Evolutionary conservation across 768 basidiomycete species (phyloP).

Genomic region (Mycena maculata): DNA sequence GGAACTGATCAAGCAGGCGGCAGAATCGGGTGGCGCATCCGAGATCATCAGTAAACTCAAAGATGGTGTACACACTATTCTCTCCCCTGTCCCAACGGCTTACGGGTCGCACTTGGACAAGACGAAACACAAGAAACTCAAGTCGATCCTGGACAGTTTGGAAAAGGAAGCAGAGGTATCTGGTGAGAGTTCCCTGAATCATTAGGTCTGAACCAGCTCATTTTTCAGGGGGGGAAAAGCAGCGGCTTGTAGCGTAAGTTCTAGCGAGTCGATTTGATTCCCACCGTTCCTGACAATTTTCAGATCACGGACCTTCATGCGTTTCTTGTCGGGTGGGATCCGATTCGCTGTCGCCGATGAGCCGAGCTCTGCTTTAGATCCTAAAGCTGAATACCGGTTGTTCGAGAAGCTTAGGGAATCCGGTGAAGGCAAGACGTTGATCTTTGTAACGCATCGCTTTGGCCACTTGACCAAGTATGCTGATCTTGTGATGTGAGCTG

Average conservation of each 20-base stretch:
- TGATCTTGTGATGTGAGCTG: slow-evolving; percentile 19
- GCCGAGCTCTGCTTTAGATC: slow-evolving; percentile 26
- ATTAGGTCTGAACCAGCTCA: neutral
- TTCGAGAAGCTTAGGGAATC: slow-evolving; percentile 12
- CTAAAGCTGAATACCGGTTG: slow-evolving; percentile 24
- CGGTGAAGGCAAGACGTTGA: slow-evolving; percentile 24
- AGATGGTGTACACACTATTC: slow-evolving; percentile 6
- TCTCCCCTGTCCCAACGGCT: neutral
- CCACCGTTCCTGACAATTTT: neutral
- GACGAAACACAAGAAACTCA: slow-evolving; percentile 15
- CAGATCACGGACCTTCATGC: slow-evolving; percentile 32
- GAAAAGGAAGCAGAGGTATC: slow-evolving; percentile 23
- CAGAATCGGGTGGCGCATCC: slow-evolving; percentile 18
- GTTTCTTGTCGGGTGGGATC: slow-evolving; percentile 18
- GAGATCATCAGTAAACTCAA: slow-evolving; percentile 15
- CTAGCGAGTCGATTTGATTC: neutral
- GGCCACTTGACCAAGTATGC: slow-evolving; percentile 30
- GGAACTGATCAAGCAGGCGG: slow-evolving; percentile 12
- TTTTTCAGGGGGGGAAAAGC: slow-evolving; percentile 18
- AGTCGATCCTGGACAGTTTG: slow-evolving; percentile 7
- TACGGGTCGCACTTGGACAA: slow-evolving; percentile 10
- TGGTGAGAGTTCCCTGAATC: neutral
- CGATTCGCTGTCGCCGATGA: slow-evolving; percentile 27
- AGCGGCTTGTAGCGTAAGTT: slow-evolving; percentile 30
- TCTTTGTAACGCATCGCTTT: slow-evolving; percentile 26